Base-by-base conservation (phyloP, 768 basidiomycete genomes). In the Ephemerocybe angulata region DNA sequence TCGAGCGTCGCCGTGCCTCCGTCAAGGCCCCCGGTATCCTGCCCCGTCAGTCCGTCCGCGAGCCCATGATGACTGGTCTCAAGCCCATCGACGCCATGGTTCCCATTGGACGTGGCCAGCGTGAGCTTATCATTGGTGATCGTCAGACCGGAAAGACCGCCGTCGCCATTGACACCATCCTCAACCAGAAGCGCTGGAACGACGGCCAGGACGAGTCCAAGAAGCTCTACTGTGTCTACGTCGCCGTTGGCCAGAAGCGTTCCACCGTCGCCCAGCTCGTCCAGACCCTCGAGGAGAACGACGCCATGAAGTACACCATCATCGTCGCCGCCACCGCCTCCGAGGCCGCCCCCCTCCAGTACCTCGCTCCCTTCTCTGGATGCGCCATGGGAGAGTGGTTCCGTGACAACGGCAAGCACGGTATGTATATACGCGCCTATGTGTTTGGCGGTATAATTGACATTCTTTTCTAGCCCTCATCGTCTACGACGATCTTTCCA, bases 381-480 rank as follows among this genome's bases (percentile, higher is more conserved):
- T 96, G 93, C 76, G 97, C 97, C 67, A 99, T 99, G 94, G 97
- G 97, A 72, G 97, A 99, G 79, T 99, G 96, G 96, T 99, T 99
- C 97, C 91, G 93, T 77, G 97, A 99, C 79, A 99, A 99, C 73
- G 96, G 94, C 80, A 98, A 96, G 80, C 97, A 99, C 76, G 95
- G 89, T 89, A 66, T 52, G 85, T 64, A 24, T n/a, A 28, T 1
- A 44, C 13, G 15, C 44, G 46, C 21, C 12, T 12, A 30, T 41
- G 30, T 48, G 10, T 17, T 43, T 15, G 29, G 5, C 30, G 3
- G 31, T 59, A 35, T 35, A 44, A 50, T 58, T 66, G 29, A 56
- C 49, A 51, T 53, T 19, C 8, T 59, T 38, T 27, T 15, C 52
- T 54, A 90, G 89, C 96, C 61, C 84, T 98, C 65, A 98, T 99